These are phyloP conservation scores for Eryngium alpinum DNA, from an alignment of 140 eudicot species.

Conservation along the genomic window DNA sequence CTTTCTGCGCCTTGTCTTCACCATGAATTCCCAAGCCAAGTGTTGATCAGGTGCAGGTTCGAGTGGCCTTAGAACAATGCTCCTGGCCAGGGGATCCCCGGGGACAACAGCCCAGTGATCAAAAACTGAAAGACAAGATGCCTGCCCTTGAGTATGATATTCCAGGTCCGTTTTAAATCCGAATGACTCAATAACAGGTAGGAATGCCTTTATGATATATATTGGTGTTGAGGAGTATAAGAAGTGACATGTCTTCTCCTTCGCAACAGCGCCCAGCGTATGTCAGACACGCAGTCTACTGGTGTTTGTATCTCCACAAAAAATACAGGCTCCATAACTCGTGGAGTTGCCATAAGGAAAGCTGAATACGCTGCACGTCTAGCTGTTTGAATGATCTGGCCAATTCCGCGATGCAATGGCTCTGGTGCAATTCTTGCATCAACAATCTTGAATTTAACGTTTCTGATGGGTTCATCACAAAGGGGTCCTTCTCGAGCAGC, in stretches of 20 bases:
- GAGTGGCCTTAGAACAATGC: constrained; percentile 83
- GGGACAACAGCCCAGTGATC: constrained; percentile 99
- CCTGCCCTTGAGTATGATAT: constrained; percentile 98
- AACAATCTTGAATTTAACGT: constrained; percentile 91
- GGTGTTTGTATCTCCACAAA: constrained; percentile 99
- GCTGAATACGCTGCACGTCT: constrained; percentile 98
- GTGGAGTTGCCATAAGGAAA: constrained; percentile 96
- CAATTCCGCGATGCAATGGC: constrained; percentile 88
- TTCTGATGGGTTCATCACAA: constrained; percentile 97
- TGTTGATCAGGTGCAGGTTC: constrained; percentile 97
- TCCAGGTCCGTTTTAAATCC: constrained; percentile 95
- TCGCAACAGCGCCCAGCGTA: constrained; percentile 81
- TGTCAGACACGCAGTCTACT: constrained; percentile 87
- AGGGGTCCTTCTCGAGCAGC: constrained; percentile 99
- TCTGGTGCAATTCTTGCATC: constrained; percentile 96
- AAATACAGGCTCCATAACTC: constrained; percentile 96
- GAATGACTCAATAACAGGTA: constrained; percentile 94
- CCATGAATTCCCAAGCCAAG: constrained; percentile 97
- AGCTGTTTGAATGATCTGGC: constrained; percentile 98
- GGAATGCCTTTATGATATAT: constrained; percentile 91
- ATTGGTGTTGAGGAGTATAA: constrained; percentile 96
- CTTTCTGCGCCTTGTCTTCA: constrained; percentile 98
- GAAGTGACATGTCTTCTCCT: constrained; percentile 98
- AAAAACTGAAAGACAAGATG: constrained; percentile 73
- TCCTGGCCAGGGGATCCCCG: constrained; percentile 91